Evolutionary conservation across 306 rosid species (phyloP), one percentile per base, ranked within the genome.

Genomic region (Lathyrus sativus): DNA sequence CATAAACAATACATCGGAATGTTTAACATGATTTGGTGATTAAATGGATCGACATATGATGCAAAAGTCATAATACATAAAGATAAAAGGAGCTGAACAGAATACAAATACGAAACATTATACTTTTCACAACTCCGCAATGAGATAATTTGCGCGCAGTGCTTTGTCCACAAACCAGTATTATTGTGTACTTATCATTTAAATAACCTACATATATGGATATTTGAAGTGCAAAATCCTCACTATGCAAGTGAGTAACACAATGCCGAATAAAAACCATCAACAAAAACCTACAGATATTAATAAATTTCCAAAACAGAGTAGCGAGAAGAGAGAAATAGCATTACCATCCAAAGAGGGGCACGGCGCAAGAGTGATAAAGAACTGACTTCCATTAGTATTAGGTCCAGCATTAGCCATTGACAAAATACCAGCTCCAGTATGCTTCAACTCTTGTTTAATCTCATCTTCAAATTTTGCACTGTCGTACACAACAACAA

Each of bases 401-500:
- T 95, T 72, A 4, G 95, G 95, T 58, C 99, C 99, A 72, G 97
- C 96, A 78, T 95, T 95, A 38, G 97, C 99, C 99, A 95, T 95
- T 42, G 99, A 95, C 73, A 95, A 81, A 75, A 95, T 87, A 44
- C 99, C 99, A 55, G 99, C 99, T 69, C 99, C 99, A 19, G 99
- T 90, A 68, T 95, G 99, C 85, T 95, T 95, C 88, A 95, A 79
- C 87, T 95, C 99, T 10, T 74, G 79, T 58, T 54, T 90, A 18
- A 95, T 87, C 85, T 95, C 99, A 76, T 95, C 99, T 59, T 95
- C 97, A 73, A 95, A 95, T 78, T 95, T 90, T 8, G 79, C 24
- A 31, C 99, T 88, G 78, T 74, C 56, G 72, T 35, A 60, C 75
- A 70, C 39, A 33, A 66, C 42, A 64, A 51, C 60, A 59, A 19